phyloP scores from a whole-genome alignment of 2,329 filamentous ascomycete genomes.

The Alternaria conjuncta region DNA sequence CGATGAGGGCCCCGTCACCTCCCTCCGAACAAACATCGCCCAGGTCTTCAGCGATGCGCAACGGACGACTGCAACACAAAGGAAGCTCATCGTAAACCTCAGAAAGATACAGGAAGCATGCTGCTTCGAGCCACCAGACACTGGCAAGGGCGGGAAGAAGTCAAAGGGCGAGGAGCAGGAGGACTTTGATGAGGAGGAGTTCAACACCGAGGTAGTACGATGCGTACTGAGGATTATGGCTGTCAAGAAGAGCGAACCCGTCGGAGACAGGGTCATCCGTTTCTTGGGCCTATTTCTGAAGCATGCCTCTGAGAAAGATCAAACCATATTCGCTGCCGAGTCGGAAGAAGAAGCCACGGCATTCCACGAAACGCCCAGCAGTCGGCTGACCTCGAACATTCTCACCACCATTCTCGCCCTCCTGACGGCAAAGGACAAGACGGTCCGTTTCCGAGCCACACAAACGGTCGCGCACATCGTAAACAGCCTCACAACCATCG shows the following conservation, averaged over 20 bases:
- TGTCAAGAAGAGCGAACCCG: constrained; percentile 89
- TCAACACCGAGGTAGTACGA: constrained; percentile 83
- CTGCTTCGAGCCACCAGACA: constrained; percentile 61
- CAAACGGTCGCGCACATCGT: constrained; percentile 91
- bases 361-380: constrained; percentile 82
- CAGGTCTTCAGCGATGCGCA: constrained; percentile 69
- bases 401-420: constrained; percentile 76
- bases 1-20: constrained; percentile 73
- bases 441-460: constrained; percentile 85
- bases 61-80: constrained; percentile 84
- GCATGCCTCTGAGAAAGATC: constrained; percentile 65
- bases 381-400: constrained; percentile 76
- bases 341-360: constrained; percentile 72
- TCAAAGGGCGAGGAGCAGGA: constrained; percentile 53
- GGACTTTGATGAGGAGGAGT: constrained; percentile 82
- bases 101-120: constrained; percentile 91
- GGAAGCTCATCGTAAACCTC: constrained; percentile 85
- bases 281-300: constrained; percentile 89
- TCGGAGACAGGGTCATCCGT: constrained; percentile 82
- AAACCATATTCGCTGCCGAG: constrained; percentile 38
- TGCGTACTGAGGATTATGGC: constrained; percentile 83
- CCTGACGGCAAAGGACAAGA: constrained; percentile 89
- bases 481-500: constrained; percentile 89
- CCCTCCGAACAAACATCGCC: constrained; percentile 75
- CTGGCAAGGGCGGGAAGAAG: constrained; percentile 55